Percentiles rank a stretch among this genome's conserved stretches.
Evolutionary conservation across 169 alveolate genomes (phyloP).

Genomic region (Plasmodium reichenowi): DNA sequence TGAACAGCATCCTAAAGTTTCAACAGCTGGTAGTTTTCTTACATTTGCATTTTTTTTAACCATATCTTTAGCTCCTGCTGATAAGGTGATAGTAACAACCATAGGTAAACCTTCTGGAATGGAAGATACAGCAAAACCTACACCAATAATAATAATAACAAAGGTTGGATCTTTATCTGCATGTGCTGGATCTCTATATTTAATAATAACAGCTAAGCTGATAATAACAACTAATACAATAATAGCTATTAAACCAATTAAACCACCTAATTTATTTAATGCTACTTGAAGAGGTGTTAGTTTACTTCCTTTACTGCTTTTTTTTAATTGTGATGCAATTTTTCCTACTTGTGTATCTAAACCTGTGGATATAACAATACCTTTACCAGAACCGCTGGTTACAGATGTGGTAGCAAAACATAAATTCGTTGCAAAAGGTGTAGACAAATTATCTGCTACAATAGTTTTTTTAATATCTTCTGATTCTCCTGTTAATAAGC

Average conservation of each 20-base stretch:
- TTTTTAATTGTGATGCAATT: slow-evolving; percentile 94
- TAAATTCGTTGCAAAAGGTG: slow-evolving; percentile 91
- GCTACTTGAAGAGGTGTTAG: slow-evolving; percentile 96
- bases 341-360: slow-evolving; percentile 96
- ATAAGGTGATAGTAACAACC: slow-evolving; percentile 96
- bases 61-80: slow-evolving; percentile 98
- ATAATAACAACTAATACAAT: slow-evolving; percentile 88
- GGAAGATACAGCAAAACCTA: slow-evolving; percentile 99
- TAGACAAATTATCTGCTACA: slow-evolving; percentile 82
- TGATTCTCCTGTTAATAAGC: slow-evolving; percentile 95
- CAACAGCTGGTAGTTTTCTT: slow-evolving; percentile 96
- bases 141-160: slow-evolving; percentile 89
- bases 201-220: slow-evolving; percentile 64
- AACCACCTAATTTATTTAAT: slow-evolving; percentile 95
- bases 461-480: slow-evolving; percentile 89
- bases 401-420: slow-evolving; percentile 95
- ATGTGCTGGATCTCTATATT: slow-evolving; percentile 98
- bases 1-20: slow-evolving; percentile 99
- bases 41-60: slow-evolving; percentile 97
- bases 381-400: slow-evolving; percentile 93
- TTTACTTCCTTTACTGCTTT: slow-evolving; percentile 83
- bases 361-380: slow-evolving; percentile 94
- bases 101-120: slow-evolving; percentile 99
- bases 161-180: slow-evolving; percentile 78
- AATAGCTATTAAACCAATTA: slow-evolving; percentile 92